Percentiles rank a stretch among this genome's conserved stretches.
These are phyloP conservation scores for Xylaria sp. DNA, from an alignment of 2,329 filamentous ascomycete genomes.

Conservation along the genomic window DNA sequence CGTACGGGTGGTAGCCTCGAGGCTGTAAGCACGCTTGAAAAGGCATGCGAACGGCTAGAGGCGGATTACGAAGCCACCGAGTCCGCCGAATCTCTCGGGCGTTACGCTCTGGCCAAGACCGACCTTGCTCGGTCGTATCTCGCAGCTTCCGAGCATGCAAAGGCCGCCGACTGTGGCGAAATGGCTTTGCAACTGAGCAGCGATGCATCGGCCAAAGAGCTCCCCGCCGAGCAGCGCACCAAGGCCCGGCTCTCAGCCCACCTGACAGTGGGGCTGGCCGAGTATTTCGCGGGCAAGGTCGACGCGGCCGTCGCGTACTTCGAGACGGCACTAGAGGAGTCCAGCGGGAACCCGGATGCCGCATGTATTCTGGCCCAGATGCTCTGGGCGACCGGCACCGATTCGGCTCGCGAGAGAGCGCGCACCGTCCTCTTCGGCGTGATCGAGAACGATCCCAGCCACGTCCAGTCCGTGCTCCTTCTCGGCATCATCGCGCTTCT, in stretches of 20 bases:
- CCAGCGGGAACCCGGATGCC: constrained; percentile 75
- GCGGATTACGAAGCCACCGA: constrained; percentile 83
- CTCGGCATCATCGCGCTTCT: constrained; percentile 83
- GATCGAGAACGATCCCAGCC: constrained; percentile 72
- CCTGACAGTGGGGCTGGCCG: constrained; percentile 80
- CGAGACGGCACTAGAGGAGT: constrained; percentile 76
- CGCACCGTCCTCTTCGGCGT: constrained; percentile 79
- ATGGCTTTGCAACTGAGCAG: constrained; percentile 77
- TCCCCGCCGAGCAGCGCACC: constrained; percentile 65
- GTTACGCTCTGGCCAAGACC: constrained; percentile 80
- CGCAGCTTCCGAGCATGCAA: constrained; percentile 63
- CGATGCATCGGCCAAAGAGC: constrained; percentile 69
- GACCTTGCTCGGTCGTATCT: constrained; percentile 87
- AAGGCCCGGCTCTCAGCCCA: constrained; percentile 82
- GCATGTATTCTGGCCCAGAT: constrained; percentile 88
- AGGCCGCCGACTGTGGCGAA: constrained; percentile 79
- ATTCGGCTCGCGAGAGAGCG: constrained; percentile 73
- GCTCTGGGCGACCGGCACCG: constrained; percentile 84
- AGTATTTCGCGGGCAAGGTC: constrained; percentile 70
- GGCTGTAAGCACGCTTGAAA: constrained; percentile 65
- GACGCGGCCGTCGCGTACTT: constrained; percentile 78
- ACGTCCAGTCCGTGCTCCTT: constrained; percentile 78
- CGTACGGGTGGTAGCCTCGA: constrained; percentile 69
- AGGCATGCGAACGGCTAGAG: constrained; percentile 72
- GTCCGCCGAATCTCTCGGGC: constrained; percentile 70